A percentile compares a stretch with the other conserved stretches of the same genome.
phyloP scores from a whole-genome alignment of 2,329 filamentous ascomycete genomes.

The Apiospora aurea region DNA sequence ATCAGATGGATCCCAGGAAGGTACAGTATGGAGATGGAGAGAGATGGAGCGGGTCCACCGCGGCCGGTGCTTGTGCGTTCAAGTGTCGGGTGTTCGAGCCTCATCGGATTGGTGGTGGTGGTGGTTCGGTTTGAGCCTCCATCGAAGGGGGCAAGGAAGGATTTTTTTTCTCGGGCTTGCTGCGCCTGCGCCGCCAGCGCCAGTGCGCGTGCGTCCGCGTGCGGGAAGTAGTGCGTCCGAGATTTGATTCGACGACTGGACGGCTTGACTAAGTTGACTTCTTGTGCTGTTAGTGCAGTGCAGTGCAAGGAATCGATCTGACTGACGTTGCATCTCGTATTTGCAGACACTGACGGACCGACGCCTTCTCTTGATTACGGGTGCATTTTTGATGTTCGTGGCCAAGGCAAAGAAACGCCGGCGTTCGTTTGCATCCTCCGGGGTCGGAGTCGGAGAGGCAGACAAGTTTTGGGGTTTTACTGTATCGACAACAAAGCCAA shows the following conservation, averaged over 20 bases:
- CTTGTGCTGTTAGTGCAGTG: too few relatives aligned
- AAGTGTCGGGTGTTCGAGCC: neutral
- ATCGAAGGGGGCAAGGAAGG: neutral
- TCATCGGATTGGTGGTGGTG: too few relatives aligned
- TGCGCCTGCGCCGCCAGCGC: neutral
- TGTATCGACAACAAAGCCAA: too few relatives aligned
- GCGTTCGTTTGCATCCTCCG: too few relatives aligned
- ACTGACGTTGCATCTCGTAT: constrained; percentile 10
- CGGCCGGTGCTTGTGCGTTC: neutral
- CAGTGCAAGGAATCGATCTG: neutral
- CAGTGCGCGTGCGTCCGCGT: too few relatives aligned
- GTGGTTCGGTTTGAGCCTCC: too few relatives aligned
- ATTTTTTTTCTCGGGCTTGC: neutral
- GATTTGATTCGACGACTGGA: neutral
- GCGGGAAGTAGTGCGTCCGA: neutral
- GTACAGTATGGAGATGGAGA: neutral
- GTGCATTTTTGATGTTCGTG: too few relatives aligned
- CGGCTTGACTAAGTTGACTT: too few relatives aligned
- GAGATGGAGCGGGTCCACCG: neutral
- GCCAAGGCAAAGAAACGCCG: too few relatives aligned
- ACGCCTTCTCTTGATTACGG: too few relatives aligned
- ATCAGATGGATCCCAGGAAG: constrained; percentile 6
- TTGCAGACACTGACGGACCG: neutral
- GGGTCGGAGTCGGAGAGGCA: neutral
- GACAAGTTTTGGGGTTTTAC: neutral